Base-by-base conservation (phyloP, 1,284 basidiomycete species). In the Cutaneotrichosporon spelunceum region DNA sequence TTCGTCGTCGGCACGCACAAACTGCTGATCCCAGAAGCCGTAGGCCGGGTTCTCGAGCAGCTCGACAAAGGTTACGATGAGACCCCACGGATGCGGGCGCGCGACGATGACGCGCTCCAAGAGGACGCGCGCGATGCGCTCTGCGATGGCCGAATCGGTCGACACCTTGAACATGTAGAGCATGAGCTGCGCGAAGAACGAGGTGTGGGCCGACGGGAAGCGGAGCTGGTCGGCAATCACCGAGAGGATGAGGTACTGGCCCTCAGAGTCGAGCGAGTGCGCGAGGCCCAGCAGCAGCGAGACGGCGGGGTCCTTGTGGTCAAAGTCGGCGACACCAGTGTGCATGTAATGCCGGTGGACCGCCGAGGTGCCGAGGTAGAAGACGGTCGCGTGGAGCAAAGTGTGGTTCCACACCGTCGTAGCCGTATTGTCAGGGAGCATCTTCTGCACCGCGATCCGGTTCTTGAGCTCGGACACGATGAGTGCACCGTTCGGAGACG, bases 11-110 rank as follows among this genome's bases (percentile, higher is more conserved):
- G 69, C 71, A 52, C 73, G 66, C 45, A 77, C 73, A 56, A 77
- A 79, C n/a, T 73, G 69, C 66, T 77, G 77, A 39, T 76, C 72
- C 76, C 76, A 79, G 71, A 79, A 78, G n/a, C 72, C 75, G 59
- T 77, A 76, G 26, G 60, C 65, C 58, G 73, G 72, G 59, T 79
- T 75, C 57, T 78, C 75, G 62, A 79, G 71, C 59, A 79, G 65
- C 81, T 96, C 92, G 70, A 94, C 92, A 80, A 98, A 96, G 2
- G 92, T 93, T 69, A 92, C 87, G 65, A 97, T 81, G 48, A 93
- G 87, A 62, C 94, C 95, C 92, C 93, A 98, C n/a, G 95, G 93
- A 73, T 98, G 94, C 57, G 95, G 95, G 48, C 92, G 87, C 74
- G 93, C 87, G 59, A 93, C 93, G 62, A 98, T 86, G 79, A 97